phyloP scores from a whole-genome alignment of 2,329 filamentous ascomycete species.

The Cladophialophora immunda region DNA sequence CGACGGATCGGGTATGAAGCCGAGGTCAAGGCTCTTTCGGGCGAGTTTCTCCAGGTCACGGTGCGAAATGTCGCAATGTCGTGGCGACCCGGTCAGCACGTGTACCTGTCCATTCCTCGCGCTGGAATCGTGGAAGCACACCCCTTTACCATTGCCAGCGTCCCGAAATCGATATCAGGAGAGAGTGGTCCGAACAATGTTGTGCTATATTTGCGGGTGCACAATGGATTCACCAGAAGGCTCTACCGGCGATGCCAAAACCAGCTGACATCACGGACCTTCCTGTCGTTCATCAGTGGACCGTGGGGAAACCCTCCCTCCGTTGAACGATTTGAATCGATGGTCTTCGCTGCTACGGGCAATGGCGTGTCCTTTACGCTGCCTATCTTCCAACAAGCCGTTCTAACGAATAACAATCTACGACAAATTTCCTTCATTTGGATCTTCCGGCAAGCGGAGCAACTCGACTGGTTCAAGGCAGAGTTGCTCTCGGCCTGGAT shows the following conservation, averaged over 20 bases:
- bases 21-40: conserved; percentile 26
- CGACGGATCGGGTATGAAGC: conserved; percentile 26
- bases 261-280: conserved; percentile 7
- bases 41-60: conserved; percentile 26
- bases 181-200: conserved; percentile 22
- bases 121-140: conserved; percentile 59
- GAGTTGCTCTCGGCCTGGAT: conserved; percentile 26
- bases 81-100: conserved; percentile 71
- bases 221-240: conserved; percentile 37
- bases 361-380: conserved; percentile 66
- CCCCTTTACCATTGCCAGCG: conserved; percentile 68
- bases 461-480: conserved; percentile 34
- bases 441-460: conserved; percentile 33
- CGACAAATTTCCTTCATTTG: conserved; percentile 35
- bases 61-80: conserved; percentile 46
- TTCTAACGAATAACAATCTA: conserved; percentile 21
- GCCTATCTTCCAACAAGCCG: conserved; percentile 47
- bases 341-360: conserved; percentile 34
- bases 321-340: conserved; percentile 35
- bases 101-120: conserved; percentile 53
- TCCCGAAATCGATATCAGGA: conserved; percentile 20
- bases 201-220: conserved; percentile 34
- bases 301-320: conserved; percentile 34
- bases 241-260: conserved; percentile 29
- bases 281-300: conserved; percentile 32